phyloP scores from a whole-genome alignment of 768 basidiomycete genomes.

The Ramaria sp. region DNA sequence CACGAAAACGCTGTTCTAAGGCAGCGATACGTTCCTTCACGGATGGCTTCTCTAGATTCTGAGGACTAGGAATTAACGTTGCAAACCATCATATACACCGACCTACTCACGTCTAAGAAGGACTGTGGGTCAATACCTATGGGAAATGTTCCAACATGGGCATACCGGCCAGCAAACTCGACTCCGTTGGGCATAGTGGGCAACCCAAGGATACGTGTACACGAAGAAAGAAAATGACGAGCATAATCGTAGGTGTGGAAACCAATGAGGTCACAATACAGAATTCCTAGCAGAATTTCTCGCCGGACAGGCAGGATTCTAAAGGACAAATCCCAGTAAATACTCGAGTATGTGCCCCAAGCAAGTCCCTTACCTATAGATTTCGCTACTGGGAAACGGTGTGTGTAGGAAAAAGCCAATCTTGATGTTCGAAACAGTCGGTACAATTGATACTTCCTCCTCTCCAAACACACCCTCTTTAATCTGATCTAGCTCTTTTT shows the following conservation, averaged over 20 bases:
- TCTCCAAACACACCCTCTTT: slow-evolving; percentile 59
- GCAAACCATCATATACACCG: background rate
- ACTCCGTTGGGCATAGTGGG: slow-evolving; percentile 98
- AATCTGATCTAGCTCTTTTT: slow-evolving; percentile 53
- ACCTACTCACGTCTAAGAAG: slow-evolving; percentile 60
- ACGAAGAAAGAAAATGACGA: slow-evolving; percentile 96
- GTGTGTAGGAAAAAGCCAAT: slow-evolving; percentile 99
- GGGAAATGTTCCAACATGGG: slow-evolving; percentile 97
- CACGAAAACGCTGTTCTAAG: slow-evolving; percentile 84
- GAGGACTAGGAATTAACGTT: slow-evolving; percentile 10
- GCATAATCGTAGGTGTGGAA: slow-evolving; percentile 99
- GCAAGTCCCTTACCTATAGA: slow-evolving; percentile 62
- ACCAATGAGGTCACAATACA: slow-evolving; percentile 95
- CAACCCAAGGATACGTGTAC: slow-evolving; percentile 89
- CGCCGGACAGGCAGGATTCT: slow-evolving; percentile 95
- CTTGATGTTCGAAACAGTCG: slow-evolving; percentile 58
- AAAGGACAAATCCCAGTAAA: slow-evolving; percentile 7
- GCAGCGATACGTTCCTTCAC: slow-evolving; percentile 75
- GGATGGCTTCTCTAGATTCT: slow-evolving; percentile 70
- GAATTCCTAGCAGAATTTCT: slow-evolving; percentile 92
- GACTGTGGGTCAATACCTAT: slow-evolving; percentile 95
- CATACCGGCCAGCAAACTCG: slow-evolving; percentile 89
- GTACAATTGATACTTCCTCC: slow-evolving; percentile 23
- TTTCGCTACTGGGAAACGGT: slow-evolving; percentile 95
- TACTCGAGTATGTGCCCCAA: background rate